These are phyloP conservation scores for Hemileccinum impolitum DNA, from an alignment of 768 basidiomycete genomes.

Conservation along the genomic window DNA sequence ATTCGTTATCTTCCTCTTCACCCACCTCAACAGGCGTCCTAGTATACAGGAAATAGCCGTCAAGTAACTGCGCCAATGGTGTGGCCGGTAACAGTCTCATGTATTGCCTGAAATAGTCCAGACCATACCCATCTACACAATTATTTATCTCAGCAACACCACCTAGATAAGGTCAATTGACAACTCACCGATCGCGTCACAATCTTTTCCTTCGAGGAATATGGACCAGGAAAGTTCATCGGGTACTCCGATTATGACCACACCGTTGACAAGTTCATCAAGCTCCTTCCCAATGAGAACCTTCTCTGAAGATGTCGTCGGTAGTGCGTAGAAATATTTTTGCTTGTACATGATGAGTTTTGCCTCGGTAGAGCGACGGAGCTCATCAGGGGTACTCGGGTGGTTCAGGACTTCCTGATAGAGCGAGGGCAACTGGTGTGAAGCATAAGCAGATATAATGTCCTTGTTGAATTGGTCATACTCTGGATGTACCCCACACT, in stretches of 20 bases:
- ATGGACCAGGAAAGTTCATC: slow-evolving; percentile 83
- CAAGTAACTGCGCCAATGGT: slow-evolving; percentile 53
- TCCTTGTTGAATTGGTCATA: slow-evolving; percentile 23
- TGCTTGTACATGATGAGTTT: slow-evolving; percentile 69
- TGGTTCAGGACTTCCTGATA: slow-evolving; percentile 84
- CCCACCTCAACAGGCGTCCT: slow-evolving; percentile 44
- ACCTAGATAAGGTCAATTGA: slow-evolving; percentile 1
- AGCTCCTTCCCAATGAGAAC: slow-evolving; percentile 53
- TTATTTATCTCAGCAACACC: slow-evolving; percentile 1
- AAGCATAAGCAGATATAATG: slow-evolving; percentile 9
- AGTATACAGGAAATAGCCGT: slow-evolving; percentile 66
- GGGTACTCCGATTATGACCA: slow-evolving; percentile 68
- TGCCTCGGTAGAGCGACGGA: slow-evolving; percentile 74
- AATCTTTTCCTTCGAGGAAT: slow-evolving; percentile 72
- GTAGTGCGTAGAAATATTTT: slow-evolving; percentile 58
- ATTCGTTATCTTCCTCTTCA: slow-evolving; percentile 21
- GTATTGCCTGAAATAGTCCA: slow-evolving; percentile 54
- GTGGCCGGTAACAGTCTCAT: slow-evolving; percentile 61
- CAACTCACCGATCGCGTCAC: slow-evolving; percentile 57
- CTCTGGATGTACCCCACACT: slow-evolving; percentile 59
- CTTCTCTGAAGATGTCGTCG: slow-evolving; percentile 44
- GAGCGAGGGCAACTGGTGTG: slow-evolving; percentile 58
- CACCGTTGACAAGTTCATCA: slow-evolving; percentile 69
- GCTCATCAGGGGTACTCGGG: slow-evolving; percentile 69
- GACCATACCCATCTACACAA: slow-evolving; percentile 57